Percentiles rank a stretch among this genome's conserved stretches.
Evolutionary conservation across 371 early-diverging fungal genomes (phyloP).

Genomic region (Dinochytrium kinnereticum): DNA sequence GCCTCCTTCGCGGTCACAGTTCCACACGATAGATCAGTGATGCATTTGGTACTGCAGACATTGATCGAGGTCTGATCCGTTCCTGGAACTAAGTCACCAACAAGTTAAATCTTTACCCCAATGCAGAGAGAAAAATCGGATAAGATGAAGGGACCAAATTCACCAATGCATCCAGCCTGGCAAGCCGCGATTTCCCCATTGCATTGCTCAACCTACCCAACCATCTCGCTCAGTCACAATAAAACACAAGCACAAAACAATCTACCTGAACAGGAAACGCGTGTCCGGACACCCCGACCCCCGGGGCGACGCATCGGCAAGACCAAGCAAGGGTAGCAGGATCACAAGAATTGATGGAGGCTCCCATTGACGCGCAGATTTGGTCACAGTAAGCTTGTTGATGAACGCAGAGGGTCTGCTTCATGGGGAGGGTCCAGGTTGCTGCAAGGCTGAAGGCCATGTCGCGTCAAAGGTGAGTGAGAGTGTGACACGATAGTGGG

Average conservation of each 20-base stretch:
- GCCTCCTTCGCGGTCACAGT: neutral
- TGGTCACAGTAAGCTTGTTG: neutral
- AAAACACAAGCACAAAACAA: neutral
- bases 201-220: constrained; percentile 1
- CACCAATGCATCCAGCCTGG: neutral
- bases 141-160: neutral
- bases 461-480: no score
- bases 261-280: neutral
- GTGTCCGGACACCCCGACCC: neutral
- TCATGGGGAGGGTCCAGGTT: constrained; percentile 8
- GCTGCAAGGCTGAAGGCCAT: neutral
- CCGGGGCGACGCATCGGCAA: neutral
- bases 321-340: neutral
- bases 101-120: neutral
- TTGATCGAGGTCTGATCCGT: no score
- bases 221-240: neutral
- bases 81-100: neutral
- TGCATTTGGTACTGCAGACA: neutral
- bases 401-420: neutral
- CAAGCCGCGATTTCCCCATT: neutral
- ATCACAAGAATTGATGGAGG: neutral
- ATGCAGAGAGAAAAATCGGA: neutral
- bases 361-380: neutral
- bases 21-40: neutral
- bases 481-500: no score